Evolutionary conservation across 2,329 filamentous ascomycete genomes (phyloP), one percentile per base, ranked within the genome.

Genomic region (Zasmidium angulare): DNA sequence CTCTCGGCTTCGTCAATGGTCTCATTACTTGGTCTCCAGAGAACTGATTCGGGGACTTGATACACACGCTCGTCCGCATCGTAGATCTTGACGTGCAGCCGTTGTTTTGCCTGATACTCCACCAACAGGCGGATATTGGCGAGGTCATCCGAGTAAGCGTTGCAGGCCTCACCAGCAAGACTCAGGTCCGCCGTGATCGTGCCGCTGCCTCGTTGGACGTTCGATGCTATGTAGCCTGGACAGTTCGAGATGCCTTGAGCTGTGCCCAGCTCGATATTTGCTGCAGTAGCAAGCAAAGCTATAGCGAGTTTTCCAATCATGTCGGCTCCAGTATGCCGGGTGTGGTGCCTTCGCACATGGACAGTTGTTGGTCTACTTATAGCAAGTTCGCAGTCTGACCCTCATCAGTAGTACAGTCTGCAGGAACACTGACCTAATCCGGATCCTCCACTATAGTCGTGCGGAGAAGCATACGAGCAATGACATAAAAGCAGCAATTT

Each of bases 11-110:
- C 56, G 29, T 50, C 46, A 19, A 52, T 56, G 20, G 52, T 63
- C 19, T 72, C 68, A 12, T 76, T 77, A 11, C 67, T 66, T 0
- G 88, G 87, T 0, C 88, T 84, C 1, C 87, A 81, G 20, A 93
- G 77, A 23, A 91, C 84, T 1, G 82, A 82, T 36, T 88, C 85
- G 10, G 89, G 89, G 1, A 93, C 84, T 71, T 93, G 89, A 68
- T 90, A 93, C 49, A 89, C 87, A 24, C 85, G 81, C 63, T 88
- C 82, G n/a, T 78, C 83, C 4, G 82, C 80, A 72, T 93, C 90
- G 63, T 87, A 85, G 57, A 92, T 90, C 68, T 89, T 83, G 69
- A 92, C 86, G 69, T 91, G 89, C 2, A 92, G 81, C 17, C 89
- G 86, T 43, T 66, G 36, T 4, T 43, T 7, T 3, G 24, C 51